Evolutionary conservation across 495 filamentous ascomycete species (phyloP), one percentile per base, ranked within the genome.

Genomic region (Neurospora sp.): DNA sequence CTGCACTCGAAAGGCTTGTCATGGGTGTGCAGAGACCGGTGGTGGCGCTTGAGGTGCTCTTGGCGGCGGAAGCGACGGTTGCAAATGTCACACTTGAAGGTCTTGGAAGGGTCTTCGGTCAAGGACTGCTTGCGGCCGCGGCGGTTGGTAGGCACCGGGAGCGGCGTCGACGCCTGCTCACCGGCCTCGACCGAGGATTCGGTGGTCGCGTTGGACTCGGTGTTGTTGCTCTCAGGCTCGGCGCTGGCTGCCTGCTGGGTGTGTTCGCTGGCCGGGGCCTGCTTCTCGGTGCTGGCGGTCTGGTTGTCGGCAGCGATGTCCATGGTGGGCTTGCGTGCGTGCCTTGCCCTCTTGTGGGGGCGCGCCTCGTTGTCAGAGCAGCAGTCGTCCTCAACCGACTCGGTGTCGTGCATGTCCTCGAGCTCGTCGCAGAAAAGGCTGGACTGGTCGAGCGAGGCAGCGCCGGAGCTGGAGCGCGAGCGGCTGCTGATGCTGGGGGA

Each of bases 21-120:
- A 77, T 96, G 90, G 2, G 96, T 99, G 86, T 98, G 96, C 59
- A 99, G 93, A 46, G 96, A 98, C 66, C 96, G 90, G 86, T 97
- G 97, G 85, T 99, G 96, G 74, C 96, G 93, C 90, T 98, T 98
- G 73, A 99, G 91, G 78, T 99, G 96, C 81, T 99, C 96, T 81
- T 98, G 96, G 73, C 96, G 93, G 74, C 96, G 93, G 91, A 99
- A 99, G 70, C 96, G 94, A 71, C 96, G 93, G 66, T 91, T 93
- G 89, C 96, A 99, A 23, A 98, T 87, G 54, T 93, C 92, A 86
- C 96, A 99, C 71, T 97, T 92, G 77, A 98, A 99, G 0, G 94
- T 97, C 90, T 99, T 99, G 77, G 93, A 96, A 5, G 96, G 96
- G 77, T 99, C 96, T 75, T 99, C 96, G 20, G 96, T 98, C 80